Evolutionary conservation across 176 grass and related monocot genomes (phyloP).

Genomic region (Alopecurus myosuroides): DNA sequence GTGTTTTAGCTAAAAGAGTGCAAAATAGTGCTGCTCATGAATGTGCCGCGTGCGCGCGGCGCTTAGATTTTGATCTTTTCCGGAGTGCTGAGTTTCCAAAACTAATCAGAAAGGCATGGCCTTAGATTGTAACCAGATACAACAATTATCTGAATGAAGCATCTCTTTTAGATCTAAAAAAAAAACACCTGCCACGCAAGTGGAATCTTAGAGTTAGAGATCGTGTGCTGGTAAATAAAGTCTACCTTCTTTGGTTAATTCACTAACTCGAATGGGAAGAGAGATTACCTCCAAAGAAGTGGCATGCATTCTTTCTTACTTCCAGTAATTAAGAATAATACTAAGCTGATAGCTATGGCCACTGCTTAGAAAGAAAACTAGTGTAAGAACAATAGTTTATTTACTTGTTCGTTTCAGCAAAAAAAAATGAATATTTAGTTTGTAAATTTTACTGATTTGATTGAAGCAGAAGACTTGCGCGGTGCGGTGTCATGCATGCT

Average conservation of each 20-base stretch:
- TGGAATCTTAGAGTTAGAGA: not conserved
- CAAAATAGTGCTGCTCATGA: not conserved
- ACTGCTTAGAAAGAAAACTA: not conserved
- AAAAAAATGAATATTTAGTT: no score
- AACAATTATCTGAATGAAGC: no score
- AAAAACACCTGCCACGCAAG: conserved; percentile 31
- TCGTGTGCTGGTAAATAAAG: not conserved
- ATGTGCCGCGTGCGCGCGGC: not conserved
- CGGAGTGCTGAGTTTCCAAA: no score
- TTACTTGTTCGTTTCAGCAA: no score
- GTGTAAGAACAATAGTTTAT: not conserved
- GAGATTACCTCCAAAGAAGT: not conserved
- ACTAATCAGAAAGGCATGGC: no score
- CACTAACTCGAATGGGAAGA: conserved; percentile 7
- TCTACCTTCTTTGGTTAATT: not conserved
- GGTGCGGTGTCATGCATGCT: no score
- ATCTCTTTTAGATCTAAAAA: no score
- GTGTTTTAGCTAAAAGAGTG: no score
- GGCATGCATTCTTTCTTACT: not conserved
- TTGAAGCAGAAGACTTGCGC: no score
- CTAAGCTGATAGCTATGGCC: not conserved
- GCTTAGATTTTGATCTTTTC: no score
- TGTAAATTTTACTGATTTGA: no score
- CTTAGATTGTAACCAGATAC: no score
- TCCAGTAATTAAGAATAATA: not conserved